These are phyloP conservation scores for Trebouxiophyceae sp. DNA, from an alignment of 163 green algal genomes.

Conservation along the genomic window DNA sequence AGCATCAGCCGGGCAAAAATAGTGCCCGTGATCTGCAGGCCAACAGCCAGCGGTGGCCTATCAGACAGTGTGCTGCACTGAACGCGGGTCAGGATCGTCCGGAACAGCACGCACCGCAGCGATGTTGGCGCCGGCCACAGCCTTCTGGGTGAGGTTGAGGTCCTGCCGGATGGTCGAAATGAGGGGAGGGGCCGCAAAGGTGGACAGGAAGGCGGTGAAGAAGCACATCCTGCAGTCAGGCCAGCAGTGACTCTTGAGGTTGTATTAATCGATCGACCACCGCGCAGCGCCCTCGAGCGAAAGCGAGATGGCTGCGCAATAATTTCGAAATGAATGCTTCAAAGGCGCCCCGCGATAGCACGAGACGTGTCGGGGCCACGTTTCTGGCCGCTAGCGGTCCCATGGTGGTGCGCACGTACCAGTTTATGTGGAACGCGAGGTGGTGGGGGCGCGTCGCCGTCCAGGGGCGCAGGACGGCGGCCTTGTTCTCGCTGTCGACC, in stretches of 20 bases:
- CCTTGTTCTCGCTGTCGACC: constrained; percentile 70
- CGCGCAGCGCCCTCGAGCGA: no score
- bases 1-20: constrained; percentile 75
- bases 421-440: no score
- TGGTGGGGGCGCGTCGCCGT: constrained; percentile 39
- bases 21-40: constrained; percentile 50
- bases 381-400: constrained; percentile 14
- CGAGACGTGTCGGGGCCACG: background rate
- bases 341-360: no score
- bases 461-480: constrained; percentile 31
- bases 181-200: constrained; percentile 73
- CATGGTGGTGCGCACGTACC: no score
- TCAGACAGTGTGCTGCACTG: constrained; percentile 19
- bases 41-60: background rate
- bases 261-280: no score
- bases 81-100: constrained; percentile 5
- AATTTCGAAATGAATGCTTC: constrained; percentile 2
- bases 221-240: constrained; percentile 1
- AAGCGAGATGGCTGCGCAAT: background rate
- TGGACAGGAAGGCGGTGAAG: constrained; percentile 60
- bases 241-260: background rate
- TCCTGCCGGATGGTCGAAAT: constrained; percentile 70
- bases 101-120: background rate
- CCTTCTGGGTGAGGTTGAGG: constrained; percentile 51
- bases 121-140: constrained; percentile 22